A percentile compares a stretch with the other conserved stretches of the same genome.
Evolutionary conservation across 2,329 filamentous ascomycete species (phyloP).

Genomic region (Pleurostoma richardsiae): DNA sequence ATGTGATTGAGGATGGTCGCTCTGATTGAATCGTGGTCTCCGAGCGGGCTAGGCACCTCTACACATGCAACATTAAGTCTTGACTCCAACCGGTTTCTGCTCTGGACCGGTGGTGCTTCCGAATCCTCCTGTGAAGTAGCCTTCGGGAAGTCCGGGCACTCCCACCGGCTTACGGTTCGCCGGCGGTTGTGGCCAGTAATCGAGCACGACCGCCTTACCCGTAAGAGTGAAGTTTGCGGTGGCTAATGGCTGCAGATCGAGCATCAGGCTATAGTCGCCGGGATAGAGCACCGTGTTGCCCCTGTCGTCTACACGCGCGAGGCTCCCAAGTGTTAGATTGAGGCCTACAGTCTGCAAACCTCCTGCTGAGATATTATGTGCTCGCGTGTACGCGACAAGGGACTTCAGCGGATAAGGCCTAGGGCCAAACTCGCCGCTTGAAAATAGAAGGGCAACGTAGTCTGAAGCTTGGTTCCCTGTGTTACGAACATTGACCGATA

Average conservation of each 20-base stretch:
- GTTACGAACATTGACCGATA: slow-evolving; percentile 41
- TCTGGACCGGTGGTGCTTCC: neutral
- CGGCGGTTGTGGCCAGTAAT: slow-evolving; percentile 19
- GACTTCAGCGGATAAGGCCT: slow-evolving; percentile 46
- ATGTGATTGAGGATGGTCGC: no score
- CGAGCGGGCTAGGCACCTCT: no score
- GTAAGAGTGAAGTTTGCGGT: slow-evolving; percentile 38
- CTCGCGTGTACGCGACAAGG: slow-evolving; percentile 43
- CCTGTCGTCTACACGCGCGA: slow-evolving; percentile 42
- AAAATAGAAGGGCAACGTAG: slow-evolving; percentile 46
- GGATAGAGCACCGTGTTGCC: slow-evolving; percentile 50
- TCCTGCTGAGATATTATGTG: slow-evolving; percentile 29
- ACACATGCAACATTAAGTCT: no score
- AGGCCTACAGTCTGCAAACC: slow-evolving; percentile 24
- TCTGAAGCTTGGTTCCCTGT: slow-evolving; percentile 40
- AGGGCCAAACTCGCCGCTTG: slow-evolving; percentile 39
- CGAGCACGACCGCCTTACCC: slow-evolving; percentile 35
- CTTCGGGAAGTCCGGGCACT: slow-evolving; percentile 1
- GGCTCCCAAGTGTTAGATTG: slow-evolving; percentile 38
- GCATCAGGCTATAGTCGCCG: slow-evolving; percentile 39
- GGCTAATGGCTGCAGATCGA: slow-evolving; percentile 37
- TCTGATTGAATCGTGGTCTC: no score
- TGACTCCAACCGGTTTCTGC: no score
- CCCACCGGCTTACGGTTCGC: slow-evolving; percentile 1
- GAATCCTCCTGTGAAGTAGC: slow-evolving; percentile 6